phyloP scores from a whole-genome alignment of 164 flowering plant species.

The Piper betle region DNA sequence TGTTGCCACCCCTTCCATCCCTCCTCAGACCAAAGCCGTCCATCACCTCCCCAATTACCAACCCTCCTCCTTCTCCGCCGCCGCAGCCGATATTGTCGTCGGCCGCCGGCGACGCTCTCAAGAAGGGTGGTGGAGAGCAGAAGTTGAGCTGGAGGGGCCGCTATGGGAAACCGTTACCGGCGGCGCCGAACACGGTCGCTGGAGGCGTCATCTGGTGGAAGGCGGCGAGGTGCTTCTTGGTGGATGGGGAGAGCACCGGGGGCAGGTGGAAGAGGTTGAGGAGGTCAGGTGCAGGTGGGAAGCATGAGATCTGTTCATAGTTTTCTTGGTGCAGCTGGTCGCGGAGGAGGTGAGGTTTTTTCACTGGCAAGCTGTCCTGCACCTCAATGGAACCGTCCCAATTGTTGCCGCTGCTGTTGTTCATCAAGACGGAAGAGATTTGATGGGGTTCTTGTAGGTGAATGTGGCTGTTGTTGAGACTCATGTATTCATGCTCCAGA shows the following conservation, averaged over 20 bases:
- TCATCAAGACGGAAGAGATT: conserved; percentile 17
- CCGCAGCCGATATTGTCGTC: conserved; percentile 43
- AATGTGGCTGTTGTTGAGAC: conserved; percentile 18
- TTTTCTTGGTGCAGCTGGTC: conserved; percentile 11
- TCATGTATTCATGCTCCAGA: conserved; percentile 13
- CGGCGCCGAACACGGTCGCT: conserved; percentile 18
- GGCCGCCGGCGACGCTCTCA: conserved; percentile 50
- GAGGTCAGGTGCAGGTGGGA: too few species aligned
- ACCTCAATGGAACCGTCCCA: conserved; percentile 7
- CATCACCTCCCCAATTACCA: conserved; percentile 43
- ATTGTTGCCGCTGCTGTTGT: background rate
- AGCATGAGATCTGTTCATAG: conserved; percentile 13
- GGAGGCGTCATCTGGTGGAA: conserved; percentile 21
- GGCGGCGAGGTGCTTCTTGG: conserved; percentile 6
- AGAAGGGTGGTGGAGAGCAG: conserved; percentile 61
- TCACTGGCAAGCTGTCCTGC: conserved; percentile 8
- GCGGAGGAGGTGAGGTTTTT: conserved; percentile 3
- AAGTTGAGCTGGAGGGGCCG: conserved; percentile 53
- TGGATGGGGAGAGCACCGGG: conserved; percentile 24
- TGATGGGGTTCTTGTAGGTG: conserved; percentile 18
- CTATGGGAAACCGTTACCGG: conserved; percentile 20
- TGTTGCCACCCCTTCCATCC: conserved; percentile 35
- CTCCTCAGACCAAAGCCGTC: conserved; percentile 9
- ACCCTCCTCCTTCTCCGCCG: conserved; percentile 24
- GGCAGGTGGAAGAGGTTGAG: conserved; percentile 44